Percentiles rank a stretch among this genome's conserved stretches.
Evolutionary conservation across 768 basidiomycete genomes (phyloP).

Genomic region (Inosperma sp.): DNA sequence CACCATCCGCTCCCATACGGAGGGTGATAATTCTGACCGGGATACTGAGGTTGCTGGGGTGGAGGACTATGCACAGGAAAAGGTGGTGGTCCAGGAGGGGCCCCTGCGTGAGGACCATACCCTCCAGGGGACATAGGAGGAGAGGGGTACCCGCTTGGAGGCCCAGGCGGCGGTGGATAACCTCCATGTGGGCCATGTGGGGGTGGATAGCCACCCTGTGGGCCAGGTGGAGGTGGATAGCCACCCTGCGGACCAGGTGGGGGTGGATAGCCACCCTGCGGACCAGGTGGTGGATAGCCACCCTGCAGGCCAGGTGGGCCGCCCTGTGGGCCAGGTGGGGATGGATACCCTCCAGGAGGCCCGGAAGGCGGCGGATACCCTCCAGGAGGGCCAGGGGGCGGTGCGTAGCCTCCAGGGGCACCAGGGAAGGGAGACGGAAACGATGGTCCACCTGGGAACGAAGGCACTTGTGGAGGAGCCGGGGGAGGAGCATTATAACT

Average conservation of each 20-base stretch:
- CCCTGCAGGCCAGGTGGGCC: no score
- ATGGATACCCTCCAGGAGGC: slow-evolving; percentile 25
- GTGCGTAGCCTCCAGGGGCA: slow-evolving; percentile 15
- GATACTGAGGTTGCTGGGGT: background rate
- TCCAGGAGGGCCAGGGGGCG: slow-evolving; percentile 32
- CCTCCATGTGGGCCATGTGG: no score
- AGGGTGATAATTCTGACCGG: background rate
- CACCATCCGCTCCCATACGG: slow-evolving; percentile 6
- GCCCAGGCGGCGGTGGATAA: no score
- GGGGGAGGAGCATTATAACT: slow-evolving; percentile 20
- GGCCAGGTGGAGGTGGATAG: no score
- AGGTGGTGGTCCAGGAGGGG: slow-evolving; percentile 25
- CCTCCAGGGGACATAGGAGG: slow-evolving; percentile 10
- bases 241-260: no score
- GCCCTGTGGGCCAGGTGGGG: slow-evolving; percentile 10
- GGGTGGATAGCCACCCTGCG: no score
- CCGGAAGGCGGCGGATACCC: slow-evolving; percentile 20
- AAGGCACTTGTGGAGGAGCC: slow-evolving; percentile 16
- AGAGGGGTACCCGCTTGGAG: no score
- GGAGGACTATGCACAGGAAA: slow-evolving; percentile 10
- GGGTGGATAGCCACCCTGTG: no score
- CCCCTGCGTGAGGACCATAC: slow-evolving; percentile 20
- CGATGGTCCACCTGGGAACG: slow-evolving; percentile 14
- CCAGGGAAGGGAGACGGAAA: slow-evolving; percentile 28
- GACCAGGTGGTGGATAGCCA: no score